Conservation (phyloP, 1,284 basidiomycete species). For the Trichosporon sp. region DNA sequence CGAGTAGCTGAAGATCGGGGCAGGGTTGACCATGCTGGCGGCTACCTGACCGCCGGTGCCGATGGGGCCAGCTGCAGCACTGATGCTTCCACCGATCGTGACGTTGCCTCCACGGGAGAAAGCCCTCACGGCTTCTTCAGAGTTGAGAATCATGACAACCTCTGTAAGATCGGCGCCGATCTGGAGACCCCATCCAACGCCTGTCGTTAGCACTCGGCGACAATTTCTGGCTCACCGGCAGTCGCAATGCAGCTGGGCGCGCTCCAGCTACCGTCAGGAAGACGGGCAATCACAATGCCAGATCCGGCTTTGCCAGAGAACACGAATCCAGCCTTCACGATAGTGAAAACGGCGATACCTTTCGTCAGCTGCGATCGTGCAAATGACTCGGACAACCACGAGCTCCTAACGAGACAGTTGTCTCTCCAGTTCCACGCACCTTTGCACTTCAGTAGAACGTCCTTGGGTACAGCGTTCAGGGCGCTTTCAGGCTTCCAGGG, state of each 20-base stretch:
- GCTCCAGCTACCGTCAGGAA: conserved; percentile 95
- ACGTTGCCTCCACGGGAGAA: conserved; percentile 95
- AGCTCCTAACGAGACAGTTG: too few species aligned
- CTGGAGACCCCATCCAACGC: conserved; percentile 91
- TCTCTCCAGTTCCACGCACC: conserved; percentile 56
- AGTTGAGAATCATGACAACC: conserved; percentile 83
- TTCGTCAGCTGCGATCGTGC: too few species aligned
- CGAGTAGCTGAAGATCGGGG: conserved; percentile 96
- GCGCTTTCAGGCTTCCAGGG: conserved; percentile 83
- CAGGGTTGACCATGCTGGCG: conserved; percentile 79
- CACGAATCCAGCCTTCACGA: conserved; percentile 84
- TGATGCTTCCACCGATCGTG: conserved; percentile 80
- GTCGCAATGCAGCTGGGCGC: conserved; percentile 98
- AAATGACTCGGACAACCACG: too few species aligned
- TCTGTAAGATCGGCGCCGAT: conserved; percentile 67
- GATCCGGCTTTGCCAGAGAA: conserved; percentile 95
- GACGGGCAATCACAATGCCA: conserved; percentile 86
- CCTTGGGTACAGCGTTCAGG: conserved; percentile 91
- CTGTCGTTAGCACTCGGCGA: conserved; percentile 10
- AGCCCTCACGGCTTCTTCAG: conserved; percentile 88
- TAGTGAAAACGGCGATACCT: conserved; percentile 94
- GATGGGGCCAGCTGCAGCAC: conserved; percentile 82
- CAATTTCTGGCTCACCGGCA: conserved; percentile 55
- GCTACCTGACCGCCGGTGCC: conserved; percentile 91
- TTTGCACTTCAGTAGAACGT: conserved; percentile 80